Conservation (phyloP, 495 filamentous ascomycete genomes). For the Aspergillus nanangensis region DNA sequence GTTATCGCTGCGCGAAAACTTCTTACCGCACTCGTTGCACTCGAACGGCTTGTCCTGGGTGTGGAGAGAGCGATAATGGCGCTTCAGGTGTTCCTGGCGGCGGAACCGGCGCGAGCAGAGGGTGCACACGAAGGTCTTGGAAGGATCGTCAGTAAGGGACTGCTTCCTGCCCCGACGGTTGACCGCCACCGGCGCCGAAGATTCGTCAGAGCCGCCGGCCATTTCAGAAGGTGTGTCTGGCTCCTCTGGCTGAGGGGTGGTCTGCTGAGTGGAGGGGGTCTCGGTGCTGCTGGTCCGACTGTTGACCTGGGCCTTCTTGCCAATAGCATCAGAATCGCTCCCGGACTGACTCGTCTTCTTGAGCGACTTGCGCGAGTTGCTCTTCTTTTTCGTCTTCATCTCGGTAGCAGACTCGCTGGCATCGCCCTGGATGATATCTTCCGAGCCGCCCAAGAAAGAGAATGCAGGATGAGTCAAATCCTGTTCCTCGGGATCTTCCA, state of each 20-base stretch:
- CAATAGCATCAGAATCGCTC: slow-evolving; percentile 19
- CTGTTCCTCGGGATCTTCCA: slow-evolving; percentile 71
- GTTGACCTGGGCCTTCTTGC: slow-evolving; percentile 27
- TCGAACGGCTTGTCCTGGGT: slow-evolving; percentile 98
- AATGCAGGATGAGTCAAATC: slow-evolving; percentile 51
- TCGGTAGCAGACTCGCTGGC: slow-evolving; percentile 32
- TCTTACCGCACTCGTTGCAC: slow-evolving; percentile 96
- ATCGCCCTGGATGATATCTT: slow-evolving; percentile 22
- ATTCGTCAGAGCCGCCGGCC: slow-evolving; percentile 29
- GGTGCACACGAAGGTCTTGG: slow-evolving; percentile 96
- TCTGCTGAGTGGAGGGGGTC: slow-evolving; percentile 8
- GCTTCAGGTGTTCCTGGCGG: slow-evolving; percentile 97
- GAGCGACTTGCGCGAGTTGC: slow-evolving; percentile 33
- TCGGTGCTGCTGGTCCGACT: slow-evolving; percentile 6
- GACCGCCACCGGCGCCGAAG: slow-evolving; percentile 55
- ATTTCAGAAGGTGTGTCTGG: slow-evolving; percentile 13
- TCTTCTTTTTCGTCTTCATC: slow-evolving; percentile 59
- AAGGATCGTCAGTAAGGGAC: slow-evolving; percentile 94
- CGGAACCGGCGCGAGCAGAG: slow-evolving; percentile 96
- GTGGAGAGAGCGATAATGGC: slow-evolving; percentile 96
- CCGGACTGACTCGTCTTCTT: slow-evolving; percentile 45
- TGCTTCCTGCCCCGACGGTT: slow-evolving; percentile 98
- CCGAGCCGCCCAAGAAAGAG: slow-evolving; percentile 34
- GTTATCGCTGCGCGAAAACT: slow-evolving; percentile 98
- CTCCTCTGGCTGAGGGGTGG: slow-evolving; percentile 14